Evolutionary conservation across 129 eudicot species (phyloP).

Genomic region (Tagetes patula): DNA sequence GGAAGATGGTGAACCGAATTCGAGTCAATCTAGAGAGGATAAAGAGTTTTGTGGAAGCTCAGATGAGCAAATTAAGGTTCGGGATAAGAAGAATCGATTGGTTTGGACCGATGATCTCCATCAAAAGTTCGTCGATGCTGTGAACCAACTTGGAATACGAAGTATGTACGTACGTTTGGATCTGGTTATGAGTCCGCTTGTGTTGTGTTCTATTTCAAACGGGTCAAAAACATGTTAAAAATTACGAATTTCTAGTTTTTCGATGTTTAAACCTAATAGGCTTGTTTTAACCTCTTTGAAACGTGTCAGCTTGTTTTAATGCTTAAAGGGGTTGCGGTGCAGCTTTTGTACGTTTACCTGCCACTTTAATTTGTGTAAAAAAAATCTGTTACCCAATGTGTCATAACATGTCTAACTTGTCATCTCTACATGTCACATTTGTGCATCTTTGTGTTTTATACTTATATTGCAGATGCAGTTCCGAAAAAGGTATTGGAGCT

Average conservation of each 20-base stretch:
- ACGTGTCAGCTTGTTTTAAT: no score
- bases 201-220: background rate
- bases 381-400: background rate
- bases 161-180: constrained; percentile 9
- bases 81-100: constrained; percentile 22
- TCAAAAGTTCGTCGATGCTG: constrained; percentile 20
- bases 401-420: background rate
- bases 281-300: background rate
- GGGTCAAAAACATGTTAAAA: background rate
- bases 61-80: constrained; percentile 11
- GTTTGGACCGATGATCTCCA: constrained; percentile 31
- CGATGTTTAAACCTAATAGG: background rate
- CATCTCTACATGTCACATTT: background rate
- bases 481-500: constrained; percentile 49
- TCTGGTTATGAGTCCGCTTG: background rate
- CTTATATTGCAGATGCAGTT: constrained; percentile 28
- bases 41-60: constrained; percentile 30
- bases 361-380: no score
- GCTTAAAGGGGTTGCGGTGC: no score
- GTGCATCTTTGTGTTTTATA: background rate
- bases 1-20: constrained; percentile 18
- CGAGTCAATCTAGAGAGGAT: constrained; percentile 14
- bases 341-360: no score
- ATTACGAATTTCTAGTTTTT: background rate
- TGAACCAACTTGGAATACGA: constrained; percentile 23